These are phyloP conservation scores for Theobroma cacao DNA, from an alignment of 345 rosid genomes.

Conservation along the genomic window DNA sequence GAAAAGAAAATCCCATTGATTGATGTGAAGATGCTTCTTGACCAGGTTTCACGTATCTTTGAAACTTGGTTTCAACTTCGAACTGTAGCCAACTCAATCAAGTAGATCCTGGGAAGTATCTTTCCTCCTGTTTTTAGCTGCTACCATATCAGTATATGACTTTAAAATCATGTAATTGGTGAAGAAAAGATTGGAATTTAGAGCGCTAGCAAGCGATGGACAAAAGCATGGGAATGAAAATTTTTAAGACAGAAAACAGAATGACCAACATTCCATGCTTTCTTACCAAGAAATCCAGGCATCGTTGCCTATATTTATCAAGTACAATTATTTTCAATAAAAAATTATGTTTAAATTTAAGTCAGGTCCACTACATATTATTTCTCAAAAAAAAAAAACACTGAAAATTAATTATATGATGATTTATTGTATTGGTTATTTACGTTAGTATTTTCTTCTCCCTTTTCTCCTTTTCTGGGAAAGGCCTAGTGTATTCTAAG, in stretches of 20 bases:
- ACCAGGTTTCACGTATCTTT: background rate
- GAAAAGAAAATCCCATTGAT: background rate
- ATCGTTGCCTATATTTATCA: background rate
- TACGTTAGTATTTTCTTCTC: background rate
- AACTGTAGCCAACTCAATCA: background rate
- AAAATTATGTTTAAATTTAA: too few relatives aligned
- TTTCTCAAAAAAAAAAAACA: too few relatives aligned
- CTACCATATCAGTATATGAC: background rate
- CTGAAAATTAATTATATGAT: too few relatives aligned
- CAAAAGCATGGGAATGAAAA: too few relatives aligned
- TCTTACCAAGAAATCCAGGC: too few relatives aligned
- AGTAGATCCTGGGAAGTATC: background rate
- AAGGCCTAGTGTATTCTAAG: background rate
- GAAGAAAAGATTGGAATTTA: background rate
- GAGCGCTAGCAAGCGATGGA: background rate
- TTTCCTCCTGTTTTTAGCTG: background rate
- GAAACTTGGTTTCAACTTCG: background rate
- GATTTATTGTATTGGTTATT: too few relatives aligned
- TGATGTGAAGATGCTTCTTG: conserved; percentile 5
- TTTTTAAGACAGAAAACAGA: too few relatives aligned
- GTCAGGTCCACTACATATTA: background rate
- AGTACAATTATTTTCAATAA: background rate
- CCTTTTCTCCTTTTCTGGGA: background rate
- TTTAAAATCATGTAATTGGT: background rate
- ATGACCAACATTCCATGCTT: too few relatives aligned